Conservation (phyloP, 805 yeast species). For the Candida rishiriensis region DNA sequence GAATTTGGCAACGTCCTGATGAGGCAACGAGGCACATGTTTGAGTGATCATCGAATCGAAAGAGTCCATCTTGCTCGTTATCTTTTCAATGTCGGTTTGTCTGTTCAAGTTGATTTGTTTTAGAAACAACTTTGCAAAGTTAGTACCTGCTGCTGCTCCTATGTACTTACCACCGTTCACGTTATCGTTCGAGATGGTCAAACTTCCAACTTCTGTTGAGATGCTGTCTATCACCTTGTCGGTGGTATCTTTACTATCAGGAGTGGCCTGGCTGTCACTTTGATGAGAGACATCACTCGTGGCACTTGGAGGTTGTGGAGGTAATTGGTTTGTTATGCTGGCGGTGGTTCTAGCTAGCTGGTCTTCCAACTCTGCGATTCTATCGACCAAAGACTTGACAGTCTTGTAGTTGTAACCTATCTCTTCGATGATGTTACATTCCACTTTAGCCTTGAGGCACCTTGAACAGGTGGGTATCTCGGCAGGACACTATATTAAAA, state of each 20-base stretch:
- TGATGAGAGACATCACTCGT: background rate
- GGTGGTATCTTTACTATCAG: background rate
- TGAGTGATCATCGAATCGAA: slow-evolving; percentile 16
- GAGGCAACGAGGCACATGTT: slow-evolving; percentile 22
- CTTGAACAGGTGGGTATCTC: slow-evolving; percentile 19
- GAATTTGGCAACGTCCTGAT: slow-evolving; percentile 9
- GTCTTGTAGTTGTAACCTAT: slow-evolving; percentile 21
- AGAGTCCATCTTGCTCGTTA: slow-evolving; percentile 8
- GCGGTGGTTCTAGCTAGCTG: slow-evolving; percentile 1
- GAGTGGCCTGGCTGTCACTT: slow-evolving; percentile 1
- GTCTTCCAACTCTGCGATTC: slow-evolving; percentile 13
- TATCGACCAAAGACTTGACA: slow-evolving; percentile 11
- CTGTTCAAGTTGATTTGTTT: slow-evolving; percentile 18
- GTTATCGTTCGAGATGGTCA: slow-evolving; percentile 13
- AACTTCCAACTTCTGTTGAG: slow-evolving; percentile 24
- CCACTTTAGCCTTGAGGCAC: slow-evolving; percentile 13
- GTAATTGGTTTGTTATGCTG: too few species aligned
- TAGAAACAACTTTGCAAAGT: slow-evolving; percentile 19
- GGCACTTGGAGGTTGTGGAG: background rate
- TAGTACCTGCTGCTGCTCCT: slow-evolving; percentile 26
- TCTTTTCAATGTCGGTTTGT: slow-evolving; percentile 6
- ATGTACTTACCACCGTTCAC: slow-evolving; percentile 18
- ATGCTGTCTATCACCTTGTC: slow-evolving; percentile 19
- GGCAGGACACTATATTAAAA: slow-evolving; percentile 17
- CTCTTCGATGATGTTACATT: slow-evolving; percentile 19